Evolutionary conservation across 306 rosid species (phyloP), one percentile per base, ranked within the genome.

Genomic region (Gleditsia sinensis): DNA sequence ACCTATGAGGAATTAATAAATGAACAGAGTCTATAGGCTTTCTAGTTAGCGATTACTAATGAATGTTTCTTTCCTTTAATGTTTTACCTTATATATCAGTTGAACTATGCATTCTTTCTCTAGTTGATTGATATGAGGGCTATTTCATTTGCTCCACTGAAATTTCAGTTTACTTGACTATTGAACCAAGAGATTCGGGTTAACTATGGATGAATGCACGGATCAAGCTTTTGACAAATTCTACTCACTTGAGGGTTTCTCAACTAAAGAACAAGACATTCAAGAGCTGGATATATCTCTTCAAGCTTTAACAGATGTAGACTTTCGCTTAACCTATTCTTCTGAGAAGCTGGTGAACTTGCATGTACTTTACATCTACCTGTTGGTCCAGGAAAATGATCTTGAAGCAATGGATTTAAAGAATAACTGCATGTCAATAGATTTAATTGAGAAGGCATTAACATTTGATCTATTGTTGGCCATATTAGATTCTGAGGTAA

Each of bases 301-400:
- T 82, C 88, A 90, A 83, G 83, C 83, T 67, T 74, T 95, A 76
- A 81, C 81, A 17, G 88, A 85, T 77, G 72, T 92, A 61, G 99
- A 90, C 80, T 81, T 90, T 80, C 86, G 90, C 81, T 81, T 95
- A 83, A 93, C 93, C 21, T 90, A 84, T 90, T 87, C 82, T 72
- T 89, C 96, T 0, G 96, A 92, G 86, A 95, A 90, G 82, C 81
- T 88, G 43, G 87, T 84, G 84, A 95, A 88, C 85, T 85, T 92
- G 75, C 91, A 88, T 75, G 82, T 78, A 42, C 93, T 89, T 65
- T 80, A 80, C 78, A 74, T 92, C 83, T 77, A 83, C 80, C 81
- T 92, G 55, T 78, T 86, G 79, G 82, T 89, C 45, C 89, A 81
- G 75, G 97, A 92, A 81, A 92, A 69, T 76, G 98, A 95, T 71